These are phyloP conservation scores for Porodaedalea pini DNA, from an alignment of 1,284 basidiomycete genomes.

Conservation along the genomic window DNA sequence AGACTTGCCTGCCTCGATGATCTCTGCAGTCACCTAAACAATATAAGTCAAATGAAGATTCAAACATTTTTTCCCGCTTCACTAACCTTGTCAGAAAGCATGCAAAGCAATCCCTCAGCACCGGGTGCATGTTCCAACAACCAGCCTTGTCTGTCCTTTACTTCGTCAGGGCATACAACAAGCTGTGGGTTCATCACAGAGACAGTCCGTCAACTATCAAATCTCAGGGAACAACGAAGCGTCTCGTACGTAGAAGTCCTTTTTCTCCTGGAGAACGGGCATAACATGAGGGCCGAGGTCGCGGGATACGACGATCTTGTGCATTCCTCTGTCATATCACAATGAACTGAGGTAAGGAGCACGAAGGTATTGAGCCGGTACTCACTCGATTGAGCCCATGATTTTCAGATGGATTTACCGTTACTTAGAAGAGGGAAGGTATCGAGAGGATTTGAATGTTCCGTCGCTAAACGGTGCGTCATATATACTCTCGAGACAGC, in stretches of 20 bases:
- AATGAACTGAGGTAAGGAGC: background rate
- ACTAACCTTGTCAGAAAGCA: constrained; percentile 68
- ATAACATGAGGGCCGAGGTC: constrained; percentile 72
- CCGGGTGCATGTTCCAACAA: constrained; percentile 70
- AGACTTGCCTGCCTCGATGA: constrained; percentile 63
- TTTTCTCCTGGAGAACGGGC: constrained; percentile 49
- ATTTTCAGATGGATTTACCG: background rate
- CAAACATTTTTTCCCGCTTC: background rate
- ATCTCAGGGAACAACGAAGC: background rate
- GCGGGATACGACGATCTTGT: constrained; percentile 65
- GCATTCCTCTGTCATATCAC: constrained; percentile 9
- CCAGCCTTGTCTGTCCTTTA: constrained; percentile 69
- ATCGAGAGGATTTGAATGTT: background rate
- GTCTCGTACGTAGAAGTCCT: constrained; percentile 56
- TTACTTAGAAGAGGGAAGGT: background rate
- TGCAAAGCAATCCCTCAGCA: constrained; percentile 62
- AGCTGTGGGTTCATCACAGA: constrained; percentile 38
- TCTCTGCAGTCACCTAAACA: constrained; percentile 64
- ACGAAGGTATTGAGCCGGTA: too few species aligned
- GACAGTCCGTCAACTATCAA: background rate
- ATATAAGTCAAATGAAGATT: background rate
- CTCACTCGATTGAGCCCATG: constrained; percentile 18
- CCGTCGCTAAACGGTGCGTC: background rate
- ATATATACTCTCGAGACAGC: background rate
- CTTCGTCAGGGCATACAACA: constrained; percentile 69